Conservation (phyloP, 1,139 yeast species). For the Pichia sp. region DNA sequence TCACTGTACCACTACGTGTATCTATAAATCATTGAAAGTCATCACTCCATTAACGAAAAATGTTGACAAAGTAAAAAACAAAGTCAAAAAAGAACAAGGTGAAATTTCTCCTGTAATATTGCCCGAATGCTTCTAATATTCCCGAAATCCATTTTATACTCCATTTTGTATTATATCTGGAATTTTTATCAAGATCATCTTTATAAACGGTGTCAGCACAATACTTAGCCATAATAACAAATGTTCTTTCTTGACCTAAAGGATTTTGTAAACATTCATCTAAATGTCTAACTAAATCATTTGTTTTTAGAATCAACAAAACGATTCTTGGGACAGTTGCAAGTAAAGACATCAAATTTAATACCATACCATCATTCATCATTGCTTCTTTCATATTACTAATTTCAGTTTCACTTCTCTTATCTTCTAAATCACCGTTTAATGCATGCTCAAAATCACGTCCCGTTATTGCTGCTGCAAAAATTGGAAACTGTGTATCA, state of each 20-base stretch:
- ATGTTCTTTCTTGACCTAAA: conserved; percentile 82
- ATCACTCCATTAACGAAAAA: background rate
- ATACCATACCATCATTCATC: conserved; percentile 54
- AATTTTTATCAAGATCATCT: conserved; percentile 48
- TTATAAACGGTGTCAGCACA: conserved; percentile 76
- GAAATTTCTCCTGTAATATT: conserved; percentile 46
- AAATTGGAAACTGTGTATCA: conserved; percentile 73
- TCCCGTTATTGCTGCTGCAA: conserved; percentile 94
- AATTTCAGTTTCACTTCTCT: conserved; percentile 53
- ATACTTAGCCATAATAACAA: conserved; percentile 81
- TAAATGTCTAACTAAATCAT: conserved; percentile 82
- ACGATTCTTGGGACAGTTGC: conserved; percentile 82
- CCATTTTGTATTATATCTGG: conserved; percentile 32
- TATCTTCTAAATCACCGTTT: conserved; percentile 55
- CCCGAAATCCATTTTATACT: conserved; percentile 36
- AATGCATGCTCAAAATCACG: conserved; percentile 71
- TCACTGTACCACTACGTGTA: too few species aligned
- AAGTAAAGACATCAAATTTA: conserved; percentile 73
- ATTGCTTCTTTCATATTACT: conserved; percentile 59
- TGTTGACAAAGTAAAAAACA: conserved; percentile 26
- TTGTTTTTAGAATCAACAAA: conserved; percentile 80
- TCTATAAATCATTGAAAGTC: too few species aligned
- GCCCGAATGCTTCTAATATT: conserved; percentile 36
- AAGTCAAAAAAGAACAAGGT: conserved; percentile 55
- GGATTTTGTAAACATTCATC: conserved; percentile 83